A percentile compares a stretch with the other conserved stretches of the same genome.
Evolutionary conservation across 2,329 filamentous ascomycete species (phyloP).

Genomic region (Metarhizium brunneum): DNA sequence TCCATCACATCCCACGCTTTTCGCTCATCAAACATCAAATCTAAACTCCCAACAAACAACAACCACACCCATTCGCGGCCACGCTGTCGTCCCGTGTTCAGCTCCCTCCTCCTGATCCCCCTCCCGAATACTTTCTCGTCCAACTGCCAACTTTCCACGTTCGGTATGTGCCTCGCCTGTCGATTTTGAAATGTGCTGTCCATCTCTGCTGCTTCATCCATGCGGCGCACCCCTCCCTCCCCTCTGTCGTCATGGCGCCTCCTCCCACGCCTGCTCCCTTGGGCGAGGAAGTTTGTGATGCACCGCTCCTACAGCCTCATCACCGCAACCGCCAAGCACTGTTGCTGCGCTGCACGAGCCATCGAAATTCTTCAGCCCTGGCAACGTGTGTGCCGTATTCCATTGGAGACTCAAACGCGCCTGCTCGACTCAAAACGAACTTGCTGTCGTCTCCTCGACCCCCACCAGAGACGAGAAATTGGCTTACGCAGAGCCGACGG

Average conservation of each 20-base stretch:
- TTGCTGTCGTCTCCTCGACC: neutral
- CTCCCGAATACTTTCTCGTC: neutral
- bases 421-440: neutral
- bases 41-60: conserved; percentile 18
- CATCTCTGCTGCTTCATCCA: conserved; percentile 6
- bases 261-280: neutral
- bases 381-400: neutral
- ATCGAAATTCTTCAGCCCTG: neutral
- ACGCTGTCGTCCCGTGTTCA: conserved; percentile 11
- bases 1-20: conserved; percentile 20
- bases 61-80: conserved; percentile 7
- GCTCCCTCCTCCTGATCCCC: neutral
- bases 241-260: conserved; percentile 31
- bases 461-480: conserved; percentile 1
- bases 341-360: neutral
- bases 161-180: conserved; percentile 8
- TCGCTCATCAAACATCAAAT: conserved; percentile 22
- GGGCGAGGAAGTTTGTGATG: neutral
- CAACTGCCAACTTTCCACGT: neutral
- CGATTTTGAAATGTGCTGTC: conserved; percentile 7
- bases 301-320: neutral
- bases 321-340: neutral
- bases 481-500: neutral
- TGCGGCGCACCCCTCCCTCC: conserved; percentile 18
- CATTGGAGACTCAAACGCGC: conserved; percentile 1